Evolutionary conservation across 2,329 filamentous ascomycete species (phyloP), one percentile per base, ranked within the genome.

Genomic region (Chalara sp.): DNA sequence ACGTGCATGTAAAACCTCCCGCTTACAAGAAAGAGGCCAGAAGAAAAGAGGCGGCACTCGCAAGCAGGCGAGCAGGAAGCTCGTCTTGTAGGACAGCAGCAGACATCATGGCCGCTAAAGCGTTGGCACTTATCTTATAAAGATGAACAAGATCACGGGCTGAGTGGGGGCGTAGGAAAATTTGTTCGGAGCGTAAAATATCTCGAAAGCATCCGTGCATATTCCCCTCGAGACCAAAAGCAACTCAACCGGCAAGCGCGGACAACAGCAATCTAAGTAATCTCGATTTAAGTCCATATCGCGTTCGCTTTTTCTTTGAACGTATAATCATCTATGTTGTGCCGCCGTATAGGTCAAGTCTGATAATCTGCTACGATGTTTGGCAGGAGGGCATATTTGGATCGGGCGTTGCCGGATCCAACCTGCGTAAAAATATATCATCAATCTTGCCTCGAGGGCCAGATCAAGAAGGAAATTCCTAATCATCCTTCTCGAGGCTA

Each of bases 31-130:
- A 32, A 42, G 21, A 49, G 47, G 11, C n/a, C 47, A 31, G 44
- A 49, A 43, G 47, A 40, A 32, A 49, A 13, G 3, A 13, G 47
- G 32, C 47, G 47, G 33, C 47, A 49, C 12, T 44, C 47, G 39
- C 47, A 49, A 49, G 28, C 33, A 13, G 30, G 29, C 13, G 47
- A 49, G 47, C 28, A 49, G 32, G 47, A 21, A 11, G 39, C 47
- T 37, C 30, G 39, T 8, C 5, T 32, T 12, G 35, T 13, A 29
- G 47, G 1, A 43, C 47, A 49, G 47, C 47, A 49, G 33, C 43
- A 11, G 47, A 49, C 42, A 40, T 43, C 4, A 5, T 11, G n/a
- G 40, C 13, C 7, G 10, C 7, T 13, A 43, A 28, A 7, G 13
- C 13, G 40, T 43, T 12, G 10, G n/a, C 7, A 4, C 40, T 43